Percentiles rank a stretch among this genome's conserved stretches.
These are phyloP conservation scores for Exophiala dermatitidis DNA, from an alignment of 2,329 filamentous ascomycete genomes.

Conservation along the genomic window DNA sequence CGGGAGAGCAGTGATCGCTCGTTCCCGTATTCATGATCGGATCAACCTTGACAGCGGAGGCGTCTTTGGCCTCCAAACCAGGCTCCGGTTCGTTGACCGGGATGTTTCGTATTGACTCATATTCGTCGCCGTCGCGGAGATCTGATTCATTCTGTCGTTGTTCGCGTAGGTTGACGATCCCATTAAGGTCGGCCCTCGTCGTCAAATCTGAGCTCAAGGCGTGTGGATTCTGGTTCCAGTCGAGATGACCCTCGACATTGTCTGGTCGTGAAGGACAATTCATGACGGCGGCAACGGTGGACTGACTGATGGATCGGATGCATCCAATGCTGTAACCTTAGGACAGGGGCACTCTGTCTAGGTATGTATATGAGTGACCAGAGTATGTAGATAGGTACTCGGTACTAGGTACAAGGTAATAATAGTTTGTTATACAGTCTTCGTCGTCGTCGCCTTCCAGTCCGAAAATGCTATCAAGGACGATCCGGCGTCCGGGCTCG, in stretches of 20 bases:
- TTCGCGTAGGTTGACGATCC: conserved; percentile 52
- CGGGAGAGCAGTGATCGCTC: neutral
- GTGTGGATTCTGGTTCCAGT: conserved; percentile 57
- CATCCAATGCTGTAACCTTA: neutral
- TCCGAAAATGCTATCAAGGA: neutral
- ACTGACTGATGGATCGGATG: neutral
- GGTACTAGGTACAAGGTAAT: no score
- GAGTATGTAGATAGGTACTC: no score
- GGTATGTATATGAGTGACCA: no score
- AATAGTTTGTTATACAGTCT: no score
- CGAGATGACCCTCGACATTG: conserved; percentile 45
- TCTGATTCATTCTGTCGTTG: conserved; percentile 37
- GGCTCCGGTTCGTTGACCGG: conserved; percentile 4
- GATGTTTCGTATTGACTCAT: conserved; percentile 9
- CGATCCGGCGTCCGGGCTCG: neutral
- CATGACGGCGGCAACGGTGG: conserved; percentile 39
- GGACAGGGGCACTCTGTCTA: neutral
- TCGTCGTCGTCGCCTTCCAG: neutral
- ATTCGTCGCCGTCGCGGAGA: conserved; percentile 9
- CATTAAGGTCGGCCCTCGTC: conserved; percentile 56
- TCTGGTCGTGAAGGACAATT: conserved; percentile 60
- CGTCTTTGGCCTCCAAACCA: neutral
- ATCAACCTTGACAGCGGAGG: conserved; percentile 1
- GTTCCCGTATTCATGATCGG: neutral
- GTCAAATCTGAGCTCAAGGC: conserved; percentile 53